A percentile compares a stretch with the other conserved stretches of the same genome.
Conservation (phyloP, 495 filamentous ascomycete species). For the Aspergillus haitiensis region DNA sequence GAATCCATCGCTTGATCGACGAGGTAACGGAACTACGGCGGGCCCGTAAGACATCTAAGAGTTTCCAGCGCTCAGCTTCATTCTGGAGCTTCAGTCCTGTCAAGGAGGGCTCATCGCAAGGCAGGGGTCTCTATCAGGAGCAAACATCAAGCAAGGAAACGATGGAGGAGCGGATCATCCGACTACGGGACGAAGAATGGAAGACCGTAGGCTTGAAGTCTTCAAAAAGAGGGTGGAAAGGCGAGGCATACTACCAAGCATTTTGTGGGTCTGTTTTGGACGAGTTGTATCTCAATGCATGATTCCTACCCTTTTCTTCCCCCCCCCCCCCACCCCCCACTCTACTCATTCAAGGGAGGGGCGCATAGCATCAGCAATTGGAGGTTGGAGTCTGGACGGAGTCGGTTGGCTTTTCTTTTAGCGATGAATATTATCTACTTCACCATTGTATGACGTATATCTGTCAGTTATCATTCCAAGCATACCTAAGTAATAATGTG, state of each 20-base stretch:
- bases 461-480: neutral
- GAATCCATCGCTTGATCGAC: conserved; percentile 27
- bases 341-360: no score
- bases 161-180: conserved; percentile 36
- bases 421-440: no score
- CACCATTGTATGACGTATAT: neutral
- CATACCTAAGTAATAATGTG: no score
- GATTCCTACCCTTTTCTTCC: neutral
- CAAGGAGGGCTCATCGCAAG: conserved; percentile 1
- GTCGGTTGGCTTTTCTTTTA: no score
- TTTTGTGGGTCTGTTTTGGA: conserved; percentile 36
- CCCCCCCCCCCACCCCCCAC: no score
- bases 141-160: conserved; percentile 27
- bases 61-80: conserved; percentile 31
- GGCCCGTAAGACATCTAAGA: conserved; percentile 25
- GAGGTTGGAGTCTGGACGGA: neutral
- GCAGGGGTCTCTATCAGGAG: neutral
- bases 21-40: conserved; percentile 31
- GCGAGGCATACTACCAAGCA: conserved; percentile 36
- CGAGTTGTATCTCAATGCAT: conserved; percentile 31
- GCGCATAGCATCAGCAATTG: neutral
- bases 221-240: conserved; percentile 38
- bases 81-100: conserved; percentile 45
- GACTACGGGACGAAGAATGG: conserved; percentile 39
- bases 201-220: conserved; percentile 36